phyloP scores from a whole-genome alignment of 2,329 filamentous ascomycete species.

The Penicillium sp. region DNA sequence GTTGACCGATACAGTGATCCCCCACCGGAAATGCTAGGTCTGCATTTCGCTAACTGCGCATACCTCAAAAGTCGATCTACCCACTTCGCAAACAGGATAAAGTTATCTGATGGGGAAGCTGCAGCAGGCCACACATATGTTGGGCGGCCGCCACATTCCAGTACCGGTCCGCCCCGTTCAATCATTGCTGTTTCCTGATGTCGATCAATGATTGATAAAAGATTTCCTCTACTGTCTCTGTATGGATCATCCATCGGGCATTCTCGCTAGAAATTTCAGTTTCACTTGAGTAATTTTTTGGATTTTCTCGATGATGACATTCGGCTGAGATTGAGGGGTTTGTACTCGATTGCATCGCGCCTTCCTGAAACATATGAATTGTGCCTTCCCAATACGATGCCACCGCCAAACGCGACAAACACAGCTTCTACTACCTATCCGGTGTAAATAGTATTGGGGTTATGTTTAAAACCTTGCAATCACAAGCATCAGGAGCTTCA shows the following conservation, averaged over 20 bases:
- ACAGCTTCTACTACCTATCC: too few species aligned
- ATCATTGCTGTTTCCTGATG: background rate
- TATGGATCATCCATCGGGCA: background rate
- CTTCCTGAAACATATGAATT: too few species aligned
- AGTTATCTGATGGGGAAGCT: background rate
- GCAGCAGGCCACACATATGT: background rate
- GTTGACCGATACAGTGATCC: constrained; percentile 5
- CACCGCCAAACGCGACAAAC: too few species aligned
- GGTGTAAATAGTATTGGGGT: background rate
- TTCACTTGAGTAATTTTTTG: background rate
- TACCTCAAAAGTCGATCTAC: constrained; percentile 2
- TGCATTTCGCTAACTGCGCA: background rate
- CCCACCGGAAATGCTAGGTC: constrained; percentile 4
- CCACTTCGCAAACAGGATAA: background rate
- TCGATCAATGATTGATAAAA: constrained; percentile 5
- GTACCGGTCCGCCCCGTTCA: background rate
- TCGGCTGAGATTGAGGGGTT: too few species aligned
- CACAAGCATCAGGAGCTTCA: background rate
- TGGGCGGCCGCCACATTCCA: constrained; percentile 1
- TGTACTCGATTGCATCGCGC: background rate
- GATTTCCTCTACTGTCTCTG: background rate
- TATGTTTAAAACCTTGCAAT: background rate
- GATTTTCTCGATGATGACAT: background rate
- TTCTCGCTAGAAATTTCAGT: background rate
- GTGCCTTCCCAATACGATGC: too few species aligned